Base-by-base conservation (phyloP, 345 rosid species). In the Acer saccharum region DNA sequence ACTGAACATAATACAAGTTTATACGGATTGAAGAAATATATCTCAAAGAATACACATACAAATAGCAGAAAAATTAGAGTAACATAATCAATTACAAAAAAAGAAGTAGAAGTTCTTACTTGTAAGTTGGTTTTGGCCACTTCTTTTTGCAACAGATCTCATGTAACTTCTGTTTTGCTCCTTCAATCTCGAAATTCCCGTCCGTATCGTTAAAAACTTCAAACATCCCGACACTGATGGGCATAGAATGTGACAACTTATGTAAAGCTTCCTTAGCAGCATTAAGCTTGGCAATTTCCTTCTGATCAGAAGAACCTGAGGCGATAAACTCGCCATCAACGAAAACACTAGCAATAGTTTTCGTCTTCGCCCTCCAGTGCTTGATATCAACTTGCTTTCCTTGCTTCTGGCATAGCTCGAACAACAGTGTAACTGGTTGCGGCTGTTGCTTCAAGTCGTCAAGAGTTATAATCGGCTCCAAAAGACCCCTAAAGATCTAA, bases 121-220 rank as follows among this genome's bases (percentile, higher is more conserved):
- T 81, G 88, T 90, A 93, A 35, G 9, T 73, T 1, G 98, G 98
- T 75, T 85, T 89, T 6, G 88, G 78, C 98, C 97, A 93, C 73
- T 87, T 93, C 64, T 85, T 85, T 85, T 83, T 91, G 67, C 61
- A 14, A 57, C 94, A 91, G 41, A 91, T 80, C 72, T 90, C 90
- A 43, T 79, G 78, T 54, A 94, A 76, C 85, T 85, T 91, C 83
- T 79, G 90, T 76, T 94, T 94, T 0, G 95, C 92, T 29, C 79
- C 85, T 68, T 83, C 85, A n/a, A 87, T 77, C 55, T 77, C 82
- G 17, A 81, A 64, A 32, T 63, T 44, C 25, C 65, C 88, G 12
- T 81, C 72, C 11, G 71, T 78, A 29, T 17, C 80, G 9, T 48
- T 68, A 54, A 35, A 10, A 20, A 63, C 12, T 21, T 76, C 75